A percentile compares a stretch with the other conserved stretches of the same genome.
phyloP scores from a whole-genome alignment of 805 yeast genomes.

The Lachancea kluyveri region DNA sequence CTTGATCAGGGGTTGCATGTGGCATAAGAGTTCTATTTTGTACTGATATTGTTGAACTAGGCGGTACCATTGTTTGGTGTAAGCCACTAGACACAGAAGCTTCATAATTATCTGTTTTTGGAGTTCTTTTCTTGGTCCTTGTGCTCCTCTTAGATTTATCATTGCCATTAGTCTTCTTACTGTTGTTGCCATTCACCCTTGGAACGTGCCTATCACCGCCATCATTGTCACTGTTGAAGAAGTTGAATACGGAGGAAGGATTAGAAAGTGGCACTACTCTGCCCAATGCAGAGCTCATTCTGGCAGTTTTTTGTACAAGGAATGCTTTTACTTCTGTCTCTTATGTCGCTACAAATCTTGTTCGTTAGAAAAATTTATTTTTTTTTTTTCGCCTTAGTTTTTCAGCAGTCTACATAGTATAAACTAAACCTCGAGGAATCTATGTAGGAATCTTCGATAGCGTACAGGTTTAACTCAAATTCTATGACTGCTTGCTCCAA shows the following conservation, averaged over 20 bases:
- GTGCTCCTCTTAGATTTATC: slow-evolving; percentile 6
- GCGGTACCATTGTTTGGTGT: neutral
- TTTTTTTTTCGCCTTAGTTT: too few species aligned
- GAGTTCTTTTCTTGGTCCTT: slow-evolving; percentile 5
- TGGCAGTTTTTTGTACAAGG: slow-evolving; percentile 3
- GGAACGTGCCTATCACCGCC: slow-evolving; percentile 7
- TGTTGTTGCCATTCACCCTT: slow-evolving; percentile 3
- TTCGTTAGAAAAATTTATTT: too few species aligned
- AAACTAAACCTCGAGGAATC: slow-evolving; percentile 20
- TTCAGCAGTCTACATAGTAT: too few species aligned
- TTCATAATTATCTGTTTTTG: slow-evolving; percentile 1
- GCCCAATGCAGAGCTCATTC: slow-evolving; percentile 17
- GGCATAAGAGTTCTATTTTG: too few species aligned
- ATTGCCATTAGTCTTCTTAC: slow-evolving; percentile 6
- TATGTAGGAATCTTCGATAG: slow-evolving; percentile 14
- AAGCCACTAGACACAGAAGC: too few species aligned
- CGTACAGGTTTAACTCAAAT: slow-evolving; percentile 14
- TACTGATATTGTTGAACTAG: neutral
- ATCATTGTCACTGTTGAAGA: slow-evolving; percentile 10
- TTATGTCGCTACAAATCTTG: too few species aligned
- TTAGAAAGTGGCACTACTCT: slow-evolving; percentile 12
- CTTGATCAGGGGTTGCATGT: too few species aligned
- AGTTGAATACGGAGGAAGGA: slow-evolving; percentile 15
- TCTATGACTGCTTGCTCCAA: slow-evolving; percentile 23
- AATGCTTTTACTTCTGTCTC: too few species aligned